Conservation (phyloP, 148 eudicot genomes). For the Nepenthes mirabilis region DNA sequence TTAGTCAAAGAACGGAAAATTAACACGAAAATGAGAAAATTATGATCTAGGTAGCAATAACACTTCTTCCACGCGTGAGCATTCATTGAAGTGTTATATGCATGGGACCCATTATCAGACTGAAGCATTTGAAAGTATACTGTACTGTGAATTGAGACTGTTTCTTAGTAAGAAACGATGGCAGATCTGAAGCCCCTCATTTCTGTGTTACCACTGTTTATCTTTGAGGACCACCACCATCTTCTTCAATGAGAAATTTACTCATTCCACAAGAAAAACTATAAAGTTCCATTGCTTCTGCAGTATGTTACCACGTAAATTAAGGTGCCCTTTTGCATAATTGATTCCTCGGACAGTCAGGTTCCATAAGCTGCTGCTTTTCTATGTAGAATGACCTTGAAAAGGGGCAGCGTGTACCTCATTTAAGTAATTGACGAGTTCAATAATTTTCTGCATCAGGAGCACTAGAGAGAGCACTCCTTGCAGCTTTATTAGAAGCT, state of each 20-base stretch:
- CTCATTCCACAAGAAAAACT: no score
- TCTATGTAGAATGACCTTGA: not conserved
- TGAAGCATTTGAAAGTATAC: not conserved
- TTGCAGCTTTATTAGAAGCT: constrained; percentile 53
- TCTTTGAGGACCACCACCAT: no score
- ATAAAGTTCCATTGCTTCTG: no score
- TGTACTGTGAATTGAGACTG: no score
- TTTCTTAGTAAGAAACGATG: no score
- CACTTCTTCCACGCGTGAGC: not conserved
- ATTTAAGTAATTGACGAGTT: not conserved
- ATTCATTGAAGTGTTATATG: constrained; percentile 2
- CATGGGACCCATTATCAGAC: constrained; percentile 5
- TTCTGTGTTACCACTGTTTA: no score
- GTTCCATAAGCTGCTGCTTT: not conserved
- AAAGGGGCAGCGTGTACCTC: not conserved
- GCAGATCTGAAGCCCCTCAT: no score
- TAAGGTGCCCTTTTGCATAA: no score
- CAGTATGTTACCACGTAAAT: no score
- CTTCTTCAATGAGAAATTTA: no score
- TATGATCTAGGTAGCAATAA: constrained; percentile 2
- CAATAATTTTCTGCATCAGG: constrained; percentile 20
- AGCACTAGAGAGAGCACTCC: constrained; percentile 87
- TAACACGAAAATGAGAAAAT: constrained; percentile 3
- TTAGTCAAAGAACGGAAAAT: not conserved
- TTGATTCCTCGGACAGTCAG: no score